Evolutionary conservation across 768 basidiomycete genomes (phyloP).

Genomic region (Suillus subalutaceus): DNA sequence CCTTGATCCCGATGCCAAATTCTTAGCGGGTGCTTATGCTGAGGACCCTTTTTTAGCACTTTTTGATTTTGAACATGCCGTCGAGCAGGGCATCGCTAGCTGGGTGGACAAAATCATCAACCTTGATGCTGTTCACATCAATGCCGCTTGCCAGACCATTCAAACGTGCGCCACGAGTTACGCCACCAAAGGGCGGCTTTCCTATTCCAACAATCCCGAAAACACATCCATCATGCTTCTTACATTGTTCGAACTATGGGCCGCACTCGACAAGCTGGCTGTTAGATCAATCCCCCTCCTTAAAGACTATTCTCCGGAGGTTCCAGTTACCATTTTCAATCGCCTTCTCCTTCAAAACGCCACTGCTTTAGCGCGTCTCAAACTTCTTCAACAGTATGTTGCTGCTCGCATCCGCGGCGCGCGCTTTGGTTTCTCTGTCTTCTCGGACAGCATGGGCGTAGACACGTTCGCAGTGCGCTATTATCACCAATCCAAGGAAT

Average conservation of each 20-base stretch:
- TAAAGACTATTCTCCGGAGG: conserved; percentile 46
- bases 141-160: conserved; percentile 28
- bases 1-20: conserved; percentile 14
- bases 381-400: conserved; percentile 35
- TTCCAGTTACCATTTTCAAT: conserved; percentile 41
- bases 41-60: conserved; percentile 26
- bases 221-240: conserved; percentile 42
- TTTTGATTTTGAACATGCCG: conserved; percentile 40
- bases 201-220: conserved; percentile 41
- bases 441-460: conserved; percentile 22
- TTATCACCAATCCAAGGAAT: conserved; percentile 23
- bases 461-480: conserved; percentile 37
- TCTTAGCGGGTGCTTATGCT: conserved; percentile 17
- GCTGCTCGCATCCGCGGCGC: conserved; percentile 27
- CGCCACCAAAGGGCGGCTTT: conserved; percentile 22
- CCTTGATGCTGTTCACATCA: conserved; percentile 17
- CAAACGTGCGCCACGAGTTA: conserved; percentile 31
- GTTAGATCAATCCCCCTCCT: conserved; percentile 41
- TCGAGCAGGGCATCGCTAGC: conserved; percentile 31
- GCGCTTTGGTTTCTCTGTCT: conserved; percentile 29
- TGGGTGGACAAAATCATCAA: conserved; percentile 33
- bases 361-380: conserved; percentile 31
- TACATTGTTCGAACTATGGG: conserved; percentile 50
- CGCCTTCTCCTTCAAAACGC: conserved; percentile 42
- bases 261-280: conserved; percentile 44